phyloP scores from a whole-genome alignment of 495 filamentous ascomycete species.

The Choiromyces venosus region DNA sequence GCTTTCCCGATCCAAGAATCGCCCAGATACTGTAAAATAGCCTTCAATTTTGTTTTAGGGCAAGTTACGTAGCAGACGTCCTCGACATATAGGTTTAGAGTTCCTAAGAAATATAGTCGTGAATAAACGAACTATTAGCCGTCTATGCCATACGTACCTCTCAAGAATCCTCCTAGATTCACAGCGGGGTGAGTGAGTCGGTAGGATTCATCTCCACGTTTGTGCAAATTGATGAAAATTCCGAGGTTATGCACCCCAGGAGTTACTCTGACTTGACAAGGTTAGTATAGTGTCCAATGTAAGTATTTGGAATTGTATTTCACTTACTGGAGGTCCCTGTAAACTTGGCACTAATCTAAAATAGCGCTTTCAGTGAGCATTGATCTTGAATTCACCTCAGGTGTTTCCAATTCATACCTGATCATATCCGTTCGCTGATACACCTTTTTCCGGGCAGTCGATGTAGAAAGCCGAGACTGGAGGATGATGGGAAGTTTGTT shows the following conservation, averaged over 20 bases:
- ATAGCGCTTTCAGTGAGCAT: background rate
- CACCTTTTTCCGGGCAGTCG: slow-evolving; percentile 83
- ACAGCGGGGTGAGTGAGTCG: slow-evolving; percentile 90
- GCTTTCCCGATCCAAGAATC: slow-evolving; percentile 91
- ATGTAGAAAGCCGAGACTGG: slow-evolving; percentile 95
- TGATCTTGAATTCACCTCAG: background rate
- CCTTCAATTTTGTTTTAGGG: slow-evolving; percentile 77
- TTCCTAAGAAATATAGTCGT: slow-evolving; percentile 23
- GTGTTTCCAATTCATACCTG: slow-evolving; percentile 47
- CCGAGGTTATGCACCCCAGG: slow-evolving; percentile 91
- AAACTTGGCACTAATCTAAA: slow-evolving; percentile 81
- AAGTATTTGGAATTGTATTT: background rate
- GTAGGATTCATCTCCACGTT: slow-evolving; percentile 79
- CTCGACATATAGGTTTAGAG: slow-evolving; percentile 76
- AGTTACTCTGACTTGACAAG: slow-evolving; percentile 61
- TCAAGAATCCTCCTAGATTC: slow-evolving; percentile 81
- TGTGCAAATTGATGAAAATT: slow-evolving; percentile 84
- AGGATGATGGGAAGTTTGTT: slow-evolving; percentile 97
- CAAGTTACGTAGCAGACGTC: slow-evolving; percentile 84
- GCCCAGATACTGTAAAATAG: slow-evolving; percentile 84
- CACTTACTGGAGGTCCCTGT: slow-evolving; percentile 70
- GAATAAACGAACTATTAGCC: slow-evolving; percentile 24
- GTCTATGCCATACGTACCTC: slow-evolving; percentile 49
- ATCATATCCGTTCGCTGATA: slow-evolving; percentile 84
- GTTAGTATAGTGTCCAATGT: background rate